These are phyloP conservation scores for Arthrobotrys sinensis DNA, from an alignment of 2,329 filamentous ascomycete genomes.

Conservation along the genomic window DNA sequence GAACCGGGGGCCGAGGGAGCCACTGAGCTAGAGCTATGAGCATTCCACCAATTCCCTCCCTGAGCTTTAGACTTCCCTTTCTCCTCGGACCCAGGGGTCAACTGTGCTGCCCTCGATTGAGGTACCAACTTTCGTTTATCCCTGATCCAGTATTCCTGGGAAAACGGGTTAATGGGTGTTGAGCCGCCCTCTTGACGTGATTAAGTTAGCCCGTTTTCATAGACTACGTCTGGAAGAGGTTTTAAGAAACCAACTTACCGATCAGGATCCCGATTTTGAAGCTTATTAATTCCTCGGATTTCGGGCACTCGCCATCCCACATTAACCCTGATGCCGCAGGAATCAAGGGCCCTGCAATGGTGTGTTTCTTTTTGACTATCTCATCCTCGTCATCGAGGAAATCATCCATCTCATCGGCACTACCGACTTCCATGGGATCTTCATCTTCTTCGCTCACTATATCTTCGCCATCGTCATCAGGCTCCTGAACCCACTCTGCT, in stretches of 20 bases:
- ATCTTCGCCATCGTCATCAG: slow-evolving; percentile 77
- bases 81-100: not conserved
- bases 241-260: slow-evolving; percentile 70
- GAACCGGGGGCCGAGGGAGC: not conserved
- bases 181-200: slow-evolving; percentile 57
- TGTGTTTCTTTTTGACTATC: slow-evolving; percentile 74
- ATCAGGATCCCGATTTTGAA: slow-evolving; percentile 83
- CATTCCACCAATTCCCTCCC: not conserved
- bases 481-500: slow-evolving; percentile 86
- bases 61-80: not conserved
- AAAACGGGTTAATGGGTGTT: slow-evolving; percentile 84
- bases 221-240: not conserved
- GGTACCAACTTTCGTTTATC: slow-evolving; percentile 4
- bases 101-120: not conserved
- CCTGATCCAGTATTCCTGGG: slow-evolving; percentile 81
- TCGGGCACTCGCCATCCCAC: slow-evolving; percentile 78
- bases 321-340: slow-evolving; percentile 78
- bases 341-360: slow-evolving; percentile 81
- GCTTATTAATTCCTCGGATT: slow-evolving; percentile 71
- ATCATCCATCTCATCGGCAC: slow-evolving; percentile 88
- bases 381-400: slow-evolving; percentile 93
- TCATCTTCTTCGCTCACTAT: slow-evolving; percentile 77
- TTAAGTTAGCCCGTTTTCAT: slow-evolving; percentile 3
- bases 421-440: slow-evolving; percentile 74
- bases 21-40: not conserved